Evolutionary conservation across 2,329 filamentous ascomycete species (phyloP), one percentile per base, ranked within the genome.

Genomic region (Alternaria gansuensis): DNA sequence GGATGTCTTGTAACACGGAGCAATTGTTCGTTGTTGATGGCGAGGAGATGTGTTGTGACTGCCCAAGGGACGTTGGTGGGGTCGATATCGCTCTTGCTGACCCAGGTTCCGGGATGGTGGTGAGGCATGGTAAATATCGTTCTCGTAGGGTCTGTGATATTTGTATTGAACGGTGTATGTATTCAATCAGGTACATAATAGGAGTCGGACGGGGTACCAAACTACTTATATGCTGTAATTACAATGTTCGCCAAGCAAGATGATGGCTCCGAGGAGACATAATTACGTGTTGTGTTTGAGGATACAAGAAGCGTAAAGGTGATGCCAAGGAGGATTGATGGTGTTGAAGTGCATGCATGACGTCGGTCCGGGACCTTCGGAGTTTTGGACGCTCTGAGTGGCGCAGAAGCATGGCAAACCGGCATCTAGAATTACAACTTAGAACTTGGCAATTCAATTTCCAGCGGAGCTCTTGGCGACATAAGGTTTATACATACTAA

Each of bases 11-110:
- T 76, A 43, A 70, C 71, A 44, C 66, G 68, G 5, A 66, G 66
- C 50, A 76, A 63, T 56, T 75, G 72, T 23, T 68, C 59, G 33
- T 62, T 56, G 44, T 68, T 62, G 39, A 71, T 50, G 4, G 68
- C 66, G 31, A 75, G 69, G 23, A 76, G 69, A 51, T 76, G 72
- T 6, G 70, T 66, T 44, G 74, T 75, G 17, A 76, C 45, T 6
- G 67, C 68, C 67, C 67, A 69, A 7, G 68, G 68, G 41, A 65
- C 51, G 36, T 71, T 57, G 26, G 64, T 71, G 37, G 55, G 44
- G 54, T 66, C 60, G 59, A 66, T 11, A 31, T 64, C 57, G 31
- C 26, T 48, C 44, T 56, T 56, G 26, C 59, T 60, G 43, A 63
- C 51, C 44, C 54, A 58, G 14, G 66, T 65, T 52, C 67, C 66